phyloP scores from a whole-genome alignment of 2,329 filamentous ascomycete species.

The Paracoccidioides lutzii region DNA sequence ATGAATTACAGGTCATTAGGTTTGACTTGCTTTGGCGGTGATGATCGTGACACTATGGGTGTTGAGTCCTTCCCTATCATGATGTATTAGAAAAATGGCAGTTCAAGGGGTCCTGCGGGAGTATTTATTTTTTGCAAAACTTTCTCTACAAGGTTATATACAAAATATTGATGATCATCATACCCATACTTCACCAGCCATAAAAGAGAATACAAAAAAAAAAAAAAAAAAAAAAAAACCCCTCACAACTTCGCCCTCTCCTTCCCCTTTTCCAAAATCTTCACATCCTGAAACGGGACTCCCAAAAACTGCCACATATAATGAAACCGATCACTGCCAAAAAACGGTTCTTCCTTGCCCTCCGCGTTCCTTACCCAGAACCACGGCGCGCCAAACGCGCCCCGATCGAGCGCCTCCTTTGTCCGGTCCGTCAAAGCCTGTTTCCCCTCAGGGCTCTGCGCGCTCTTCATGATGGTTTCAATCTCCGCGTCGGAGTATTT shows the following conservation, averaged over 20 bases:
- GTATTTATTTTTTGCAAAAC: too few relatives aligned
- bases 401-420: constrained; percentile 46
- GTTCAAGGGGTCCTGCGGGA: too few relatives aligned
- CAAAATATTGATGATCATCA: too few relatives aligned
- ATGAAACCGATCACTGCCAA: constrained; percentile 14
- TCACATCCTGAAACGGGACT: constrained; percentile 10
- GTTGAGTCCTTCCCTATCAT: too few relatives aligned
- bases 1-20: too few relatives aligned
- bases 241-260: neutral
- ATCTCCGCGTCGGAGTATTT: constrained; percentile 42
- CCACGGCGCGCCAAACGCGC: constrained; percentile 70
- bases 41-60: too few relatives aligned
- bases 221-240: neutral
- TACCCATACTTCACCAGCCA: too few relatives aligned
- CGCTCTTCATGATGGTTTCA: constrained; percentile 41
- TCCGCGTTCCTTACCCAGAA: constrained; percentile 48
- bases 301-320: constrained; percentile 13
- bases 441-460: constrained; percentile 39
- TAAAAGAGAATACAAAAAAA: too few relatives aligned
- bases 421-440: constrained; percentile 46
- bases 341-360: constrained; percentile 13
- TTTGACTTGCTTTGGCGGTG: too few relatives aligned
- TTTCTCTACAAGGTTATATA: too few relatives aligned
- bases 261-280: constrained; percentile 3
- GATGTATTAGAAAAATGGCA: too few relatives aligned